Base-by-base conservation (phyloP, 2,329 filamentous ascomycete species). In the Penicillium sumatraense region DNA sequence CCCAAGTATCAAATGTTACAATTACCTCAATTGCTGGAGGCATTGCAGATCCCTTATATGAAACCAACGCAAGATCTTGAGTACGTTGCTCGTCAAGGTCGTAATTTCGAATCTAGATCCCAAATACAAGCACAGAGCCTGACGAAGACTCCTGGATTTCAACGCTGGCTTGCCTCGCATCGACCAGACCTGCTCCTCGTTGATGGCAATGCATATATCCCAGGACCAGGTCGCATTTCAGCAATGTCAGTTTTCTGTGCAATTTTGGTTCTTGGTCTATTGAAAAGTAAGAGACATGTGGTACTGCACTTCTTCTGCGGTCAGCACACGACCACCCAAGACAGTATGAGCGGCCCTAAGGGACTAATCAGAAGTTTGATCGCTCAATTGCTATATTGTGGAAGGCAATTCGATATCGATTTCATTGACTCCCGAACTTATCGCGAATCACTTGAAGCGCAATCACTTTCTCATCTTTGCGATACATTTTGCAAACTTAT, bases 401-500 rank as follows among this genome's bases (percentile, higher is more conserved):
- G 27, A 48, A 48, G 7, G 10, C 29, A 33, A 26, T 48, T 48
- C 21, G 29, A 48, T 36, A 48, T 48, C 29, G 45, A 48, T 14
- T 48, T 48, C 20, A 48, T 48, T 14, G 29, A 48, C 16, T 48
- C 45, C 14, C 45, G 45, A 23, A 36, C 20, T 20, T 48, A 48
- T 48, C 45, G 45, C 18, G 44, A 46, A 13, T 46, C 44, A 7
- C 44, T 46, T 6, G 45, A 48, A 36, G 29, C 27, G 14, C 45
- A 48, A 21, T 48, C 27, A 36, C 29, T 48, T 24, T 18, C 18
- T n/a, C 29, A 48, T n/a, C 45, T 48, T 36, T 48, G 45, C 20
- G 45, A 48, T n/a, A 36, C 29, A 35, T 48, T 48, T 35, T 35
- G 45, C 29, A 48, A 48, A 11, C 45, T 48, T 35, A 16, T 48